A percentile compares a stretch with the other conserved stretches of the same genome.
Evolutionary conservation across 495 filamentous ascomycete species (phyloP).

Genomic region (Xylaria nigripes): DNA sequence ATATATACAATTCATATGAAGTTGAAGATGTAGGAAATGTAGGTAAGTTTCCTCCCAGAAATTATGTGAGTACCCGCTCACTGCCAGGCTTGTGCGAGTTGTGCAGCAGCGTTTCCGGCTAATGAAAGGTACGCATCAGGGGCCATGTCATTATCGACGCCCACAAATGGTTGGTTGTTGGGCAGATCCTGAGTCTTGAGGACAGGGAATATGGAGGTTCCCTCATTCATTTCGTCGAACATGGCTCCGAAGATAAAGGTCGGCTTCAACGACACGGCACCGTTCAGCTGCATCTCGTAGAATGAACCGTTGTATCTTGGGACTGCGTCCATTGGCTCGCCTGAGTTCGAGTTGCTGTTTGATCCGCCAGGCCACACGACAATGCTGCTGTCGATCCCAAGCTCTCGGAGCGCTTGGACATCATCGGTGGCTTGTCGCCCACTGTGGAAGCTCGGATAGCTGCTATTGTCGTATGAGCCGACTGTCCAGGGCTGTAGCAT

Average conservation of each 20-base stretch:
- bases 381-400: slow-evolving; percentile 21
- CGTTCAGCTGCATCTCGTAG: slow-evolving; percentile 24
- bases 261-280: slow-evolving; percentile 23
- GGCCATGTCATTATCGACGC: slow-evolving; percentile 25
- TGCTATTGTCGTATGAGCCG: slow-evolving; percentile 19
- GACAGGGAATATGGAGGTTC: slow-evolving; percentile 18
- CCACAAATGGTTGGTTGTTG: slow-evolving; percentile 24
- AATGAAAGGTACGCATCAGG: slow-evolving; percentile 26
- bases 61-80: not conserved
- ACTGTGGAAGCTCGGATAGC: slow-evolving; percentile 17
- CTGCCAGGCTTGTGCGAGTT: slow-evolving; percentile 8
- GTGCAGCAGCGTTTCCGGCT: slow-evolving; percentile 14
- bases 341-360: slow-evolving; percentile 18
- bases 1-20: too few species aligned
- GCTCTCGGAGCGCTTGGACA: slow-evolving; percentile 14
- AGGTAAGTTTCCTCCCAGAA: not conserved
- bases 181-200: slow-evolving; percentile 20
- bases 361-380: slow-evolving; percentile 23
- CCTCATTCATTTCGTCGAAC: slow-evolving; percentile 29
- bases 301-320: slow-evolving; percentile 27
- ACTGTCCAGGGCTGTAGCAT: slow-evolving; percentile 29
- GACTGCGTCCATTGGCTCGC: slow-evolving; percentile 19
- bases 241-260: slow-evolving; percentile 28
- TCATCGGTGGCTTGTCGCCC: slow-evolving; percentile 20
- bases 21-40: too few species aligned